Percentiles rank a stretch among this genome's conserved stretches.
phyloP scores from a whole-genome alignment of 2,329 filamentous ascomycete species.

The Trichoderma breve region DNA sequence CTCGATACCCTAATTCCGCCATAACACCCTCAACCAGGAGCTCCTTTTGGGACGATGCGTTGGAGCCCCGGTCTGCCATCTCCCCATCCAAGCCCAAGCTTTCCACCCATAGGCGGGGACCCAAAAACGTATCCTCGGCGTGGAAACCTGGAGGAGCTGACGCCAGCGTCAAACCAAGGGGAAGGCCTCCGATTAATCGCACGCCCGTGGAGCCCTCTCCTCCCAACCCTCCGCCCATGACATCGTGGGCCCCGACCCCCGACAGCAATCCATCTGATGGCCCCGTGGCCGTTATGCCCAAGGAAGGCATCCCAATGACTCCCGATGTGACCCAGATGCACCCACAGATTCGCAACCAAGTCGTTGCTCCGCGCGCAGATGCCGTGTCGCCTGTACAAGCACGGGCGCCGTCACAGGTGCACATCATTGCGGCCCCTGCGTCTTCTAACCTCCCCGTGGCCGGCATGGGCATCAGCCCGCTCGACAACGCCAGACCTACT shows the following conservation, averaged over 20 bases:
- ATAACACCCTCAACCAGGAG: conserved; percentile 62
- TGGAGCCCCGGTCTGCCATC: conserved; percentile 71
- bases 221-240: conserved; percentile 55
- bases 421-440: not conserved
- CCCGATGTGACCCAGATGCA: conserved; percentile 10
- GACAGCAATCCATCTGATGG: conserved; percentile 37
- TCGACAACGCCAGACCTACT: conserved; percentile 29
- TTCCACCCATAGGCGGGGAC: conserved; percentile 61
- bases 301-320: not conserved
- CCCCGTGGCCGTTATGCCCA: conserved; percentile 24
- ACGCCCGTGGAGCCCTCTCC: conserved; percentile 62
- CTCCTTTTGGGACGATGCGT: conserved; percentile 53
- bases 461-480: not conserved
- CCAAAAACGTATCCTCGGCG: conserved; percentile 82
- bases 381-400: not conserved
- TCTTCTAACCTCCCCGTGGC: not conserved
- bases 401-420: not conserved
- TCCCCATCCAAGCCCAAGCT: conserved; percentile 60
- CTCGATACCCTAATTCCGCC: conserved; percentile 75
- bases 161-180: conserved; percentile 67
- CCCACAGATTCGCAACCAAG: conserved; percentile 8
- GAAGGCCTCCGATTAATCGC: conserved; percentile 71
- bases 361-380: not conserved
- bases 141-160: conserved; percentile 70
- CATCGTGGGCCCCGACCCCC: conserved; percentile 52